A percentile compares a stretch with the other conserved stretches of the same genome.
Evolutionary conservation across 495 filamentous ascomycete genomes (phyloP).

Genomic region (Penicillium desertorum): DNA sequence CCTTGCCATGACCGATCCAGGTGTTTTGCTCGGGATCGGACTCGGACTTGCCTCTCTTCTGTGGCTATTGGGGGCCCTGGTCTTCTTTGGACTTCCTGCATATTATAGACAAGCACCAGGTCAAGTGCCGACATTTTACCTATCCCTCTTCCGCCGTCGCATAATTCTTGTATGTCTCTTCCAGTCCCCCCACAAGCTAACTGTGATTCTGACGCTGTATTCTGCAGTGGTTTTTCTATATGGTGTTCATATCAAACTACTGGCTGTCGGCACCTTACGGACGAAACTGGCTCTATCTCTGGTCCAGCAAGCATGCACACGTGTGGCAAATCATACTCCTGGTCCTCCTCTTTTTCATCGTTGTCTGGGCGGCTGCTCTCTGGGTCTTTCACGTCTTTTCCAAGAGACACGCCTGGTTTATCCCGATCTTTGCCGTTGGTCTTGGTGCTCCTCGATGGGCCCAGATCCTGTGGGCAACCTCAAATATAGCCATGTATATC

Average conservation of each 20-base stretch:
- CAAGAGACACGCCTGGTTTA: conserved; percentile 48
- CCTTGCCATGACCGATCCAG: conserved; percentile 36
- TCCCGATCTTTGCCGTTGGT: conserved; percentile 53
- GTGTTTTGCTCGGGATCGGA: conserved; percentile 54
- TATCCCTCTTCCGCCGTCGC: conserved; percentile 54
- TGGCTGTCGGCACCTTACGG: conserved; percentile 51
- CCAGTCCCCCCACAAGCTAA: conserved; percentile 1
- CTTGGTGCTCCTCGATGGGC: conserved; percentile 50
- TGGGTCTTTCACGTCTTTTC: conserved; percentile 45
- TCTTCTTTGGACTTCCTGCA: conserved; percentile 45
- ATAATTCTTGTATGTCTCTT: conserved; percentile 46
- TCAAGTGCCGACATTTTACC: conserved; percentile 58
- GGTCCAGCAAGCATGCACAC: conserved; percentile 43
- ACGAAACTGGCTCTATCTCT: conserved; percentile 51
- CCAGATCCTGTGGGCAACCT: conserved; percentile 52
- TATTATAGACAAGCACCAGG: conserved; percentile 62
- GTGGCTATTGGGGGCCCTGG: conserved; percentile 41
- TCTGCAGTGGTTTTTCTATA: conserved; percentile 31
- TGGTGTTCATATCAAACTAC: conserved; percentile 41
- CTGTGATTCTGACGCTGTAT: conserved; percentile 11
- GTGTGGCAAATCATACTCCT: conserved; percentile 46
- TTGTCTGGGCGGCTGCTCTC: conserved; percentile 42
- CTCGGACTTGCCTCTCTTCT: conserved; percentile 55
- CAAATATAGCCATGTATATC: conserved; percentile 45
- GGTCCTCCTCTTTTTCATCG: conserved; percentile 46